Conservation (phyloP, 345 rosid species). For the Populus euphratica region DNA sequence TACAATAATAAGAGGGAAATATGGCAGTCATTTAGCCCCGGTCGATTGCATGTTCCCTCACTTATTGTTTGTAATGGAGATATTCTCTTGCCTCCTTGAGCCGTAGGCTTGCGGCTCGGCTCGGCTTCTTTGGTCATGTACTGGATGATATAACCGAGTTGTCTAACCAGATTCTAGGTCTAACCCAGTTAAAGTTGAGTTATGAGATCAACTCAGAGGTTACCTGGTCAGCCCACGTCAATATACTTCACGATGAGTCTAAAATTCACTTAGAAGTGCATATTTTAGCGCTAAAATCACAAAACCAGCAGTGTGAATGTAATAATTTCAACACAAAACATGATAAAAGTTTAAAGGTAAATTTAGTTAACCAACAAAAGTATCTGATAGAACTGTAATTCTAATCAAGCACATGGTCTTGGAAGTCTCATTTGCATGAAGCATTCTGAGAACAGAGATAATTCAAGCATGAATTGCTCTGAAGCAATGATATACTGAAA, state of each 20-base stretch:
- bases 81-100: not conserved
- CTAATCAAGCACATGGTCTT: not conserved
- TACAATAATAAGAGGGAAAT: no score
- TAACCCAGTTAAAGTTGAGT: no score
- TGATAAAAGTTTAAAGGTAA: not conserved
- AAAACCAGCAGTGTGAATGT: not conserved
- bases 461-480: not conserved
- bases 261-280: not conserved
- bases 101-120: not conserved
- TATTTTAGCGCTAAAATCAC: not conserved
- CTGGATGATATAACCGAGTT: not conserved
- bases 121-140: not conserved
- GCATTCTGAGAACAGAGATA: not conserved
- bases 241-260: not conserved
- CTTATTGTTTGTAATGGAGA: no score
- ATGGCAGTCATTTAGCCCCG: not conserved
- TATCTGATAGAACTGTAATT: not conserved
- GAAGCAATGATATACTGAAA: not conserved
- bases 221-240: not conserved
- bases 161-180: no score
- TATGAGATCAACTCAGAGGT: no score
- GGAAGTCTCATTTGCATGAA: conserved; percentile 1
- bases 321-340: not conserved
- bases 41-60: not conserved
- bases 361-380: not conserved